Evolutionary conservation across 176 grass and related monocot genomes (phyloP).

Genomic region (Juncus inflexus): DNA sequence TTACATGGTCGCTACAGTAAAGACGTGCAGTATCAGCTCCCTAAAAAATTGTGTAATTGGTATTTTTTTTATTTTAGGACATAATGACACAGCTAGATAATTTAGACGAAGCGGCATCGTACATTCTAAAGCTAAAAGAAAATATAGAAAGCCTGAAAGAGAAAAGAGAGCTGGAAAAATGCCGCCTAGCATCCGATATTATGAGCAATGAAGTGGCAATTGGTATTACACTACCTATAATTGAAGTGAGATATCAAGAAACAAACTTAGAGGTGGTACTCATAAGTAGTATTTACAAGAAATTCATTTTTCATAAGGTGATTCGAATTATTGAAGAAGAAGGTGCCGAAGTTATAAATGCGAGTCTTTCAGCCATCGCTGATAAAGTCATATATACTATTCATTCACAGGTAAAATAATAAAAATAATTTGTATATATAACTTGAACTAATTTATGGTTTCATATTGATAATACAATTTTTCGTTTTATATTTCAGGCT

Average conservation of each 20-base stretch:
- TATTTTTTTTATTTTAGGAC: constrained; percentile 36
- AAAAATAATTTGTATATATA: no score
- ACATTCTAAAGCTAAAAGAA: constrained; percentile 53
- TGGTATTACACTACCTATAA: constrained; percentile 32
- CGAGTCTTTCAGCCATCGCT: constrained; percentile 57
- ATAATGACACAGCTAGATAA: constrained; percentile 52
- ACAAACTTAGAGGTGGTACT: constrained; percentile 69
- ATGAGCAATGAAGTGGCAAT: no score
- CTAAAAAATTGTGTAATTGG: no score
- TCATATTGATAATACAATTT: background rate
- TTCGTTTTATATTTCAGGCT: constrained; percentile 27
- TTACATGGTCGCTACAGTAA: no score
- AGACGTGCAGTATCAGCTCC: no score
- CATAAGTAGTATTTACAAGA: constrained; percentile 30
- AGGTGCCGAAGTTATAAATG: constrained; percentile 71
- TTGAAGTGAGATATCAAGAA: constrained; percentile 57
- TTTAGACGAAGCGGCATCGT: constrained; percentile 60
- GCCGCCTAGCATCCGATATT: background rate
- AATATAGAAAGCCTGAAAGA: constrained; percentile 47
- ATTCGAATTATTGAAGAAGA: constrained; percentile 73
- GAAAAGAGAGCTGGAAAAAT: constrained; percentile 6
- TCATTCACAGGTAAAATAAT: constrained; percentile 52
- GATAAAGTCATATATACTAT: constrained; percentile 84
- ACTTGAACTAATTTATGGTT: no score
- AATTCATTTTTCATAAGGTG: constrained; percentile 66